A percentile compares a stretch with the other conserved stretches of the same genome.
These are phyloP conservation scores for rapeseed (Brassica napus) DNA, from an alignment of 345 rosid genomes.

Conservation along the genomic window Da-Ae NC_063443.1:16815001-16815500, in stretches of 20 bases:
- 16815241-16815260: conserved; percentile 58
- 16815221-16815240: conserved; percentile 81
- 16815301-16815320: not conserved
- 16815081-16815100: conserved; percentile 33
- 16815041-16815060: conserved; percentile 55
- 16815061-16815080: conserved; percentile 54
- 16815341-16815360: not conserved
- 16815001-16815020: conserved; percentile 67
- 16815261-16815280: too few species aligned
- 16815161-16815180: conserved; percentile 66
- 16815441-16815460: not conserved
- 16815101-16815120: conserved; percentile 18
- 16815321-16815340: not conserved
- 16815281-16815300: not conserved
- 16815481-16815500: not conserved
- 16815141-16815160: conserved; percentile 73
- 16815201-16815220: conserved; percentile 77
- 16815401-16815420: not conserved
- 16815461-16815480: not conserved
- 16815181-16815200: conserved; percentile 75
- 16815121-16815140: conserved; percentile 16
- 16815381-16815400: not conserved
- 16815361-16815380: not conserved
- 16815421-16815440: not conserved
- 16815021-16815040: conserved; percentile 55